Evolutionary conservation across 805 yeast species (phyloP).

Genomic region (Suhomyces prunicola): DNA sequence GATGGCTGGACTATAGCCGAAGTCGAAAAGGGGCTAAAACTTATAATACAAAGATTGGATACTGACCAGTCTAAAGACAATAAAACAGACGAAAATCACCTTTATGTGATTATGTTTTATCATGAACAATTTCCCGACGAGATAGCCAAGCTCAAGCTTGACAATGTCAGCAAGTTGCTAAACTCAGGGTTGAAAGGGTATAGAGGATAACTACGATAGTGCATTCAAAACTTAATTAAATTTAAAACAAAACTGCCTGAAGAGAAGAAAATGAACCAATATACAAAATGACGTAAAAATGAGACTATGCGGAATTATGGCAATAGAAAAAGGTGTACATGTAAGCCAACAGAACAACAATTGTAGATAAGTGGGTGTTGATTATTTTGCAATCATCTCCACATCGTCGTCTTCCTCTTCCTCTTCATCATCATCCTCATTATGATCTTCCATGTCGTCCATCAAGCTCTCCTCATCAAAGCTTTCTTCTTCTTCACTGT

Average conservation of each 20-base stretch:
- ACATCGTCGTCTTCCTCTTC: constrained; percentile 51
- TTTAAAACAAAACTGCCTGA: neutral
- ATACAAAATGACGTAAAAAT: constrained; percentile 1
- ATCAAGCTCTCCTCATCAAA: constrained; percentile 46
- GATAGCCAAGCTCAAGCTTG: constrained; percentile 35
- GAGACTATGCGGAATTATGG: neutral
- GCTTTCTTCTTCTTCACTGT: constrained; percentile 45
- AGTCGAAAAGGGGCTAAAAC: constrained; percentile 26
- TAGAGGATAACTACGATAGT: constrained; percentile 1
- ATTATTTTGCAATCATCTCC: constrained; percentile 14
- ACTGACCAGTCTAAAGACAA: constrained; percentile 1
- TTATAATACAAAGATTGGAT: constrained; percentile 23
- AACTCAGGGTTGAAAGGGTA: constrained; percentile 35
- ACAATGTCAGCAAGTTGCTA: constrained; percentile 28
- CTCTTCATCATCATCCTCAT: constrained; percentile 59
- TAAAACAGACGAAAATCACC: constrained; percentile 5
- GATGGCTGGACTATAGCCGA: constrained; percentile 29
- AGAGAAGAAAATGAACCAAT: neutral
- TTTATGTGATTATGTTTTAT: constrained; percentile 35
- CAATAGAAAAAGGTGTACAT: neutral
- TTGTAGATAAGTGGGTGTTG: neutral
- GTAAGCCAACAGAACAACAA: neutral
- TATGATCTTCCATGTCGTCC: constrained; percentile 47
- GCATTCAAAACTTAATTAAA: neutral
- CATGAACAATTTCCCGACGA: constrained; percentile 24